A percentile compares a stretch with the other conserved stretches of the same genome.
Conservation (phyloP, 1,139 yeast genomes). For the Nakaseomyces kungkrabaensis region DNA sequence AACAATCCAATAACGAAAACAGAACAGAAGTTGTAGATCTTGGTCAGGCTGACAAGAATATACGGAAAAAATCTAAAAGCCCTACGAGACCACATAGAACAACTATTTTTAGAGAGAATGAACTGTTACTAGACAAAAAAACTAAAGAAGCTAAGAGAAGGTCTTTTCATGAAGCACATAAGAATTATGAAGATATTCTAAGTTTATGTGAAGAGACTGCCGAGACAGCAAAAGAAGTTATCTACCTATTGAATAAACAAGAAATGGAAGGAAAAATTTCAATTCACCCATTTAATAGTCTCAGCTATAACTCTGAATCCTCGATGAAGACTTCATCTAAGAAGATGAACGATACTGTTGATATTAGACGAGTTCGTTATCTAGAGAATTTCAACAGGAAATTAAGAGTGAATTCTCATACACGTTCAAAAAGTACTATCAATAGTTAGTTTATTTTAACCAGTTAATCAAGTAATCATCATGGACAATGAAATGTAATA, state of each 20-base stretch:
- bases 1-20: neutral
- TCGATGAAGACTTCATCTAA: neutral
- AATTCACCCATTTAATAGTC: neutral
- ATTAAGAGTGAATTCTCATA: constrained; percentile 1
- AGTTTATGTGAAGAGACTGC: constrained; percentile 26
- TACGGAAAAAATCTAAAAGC: neutral
- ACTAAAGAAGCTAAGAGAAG: neutral
- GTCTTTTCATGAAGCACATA: constrained; percentile 5
- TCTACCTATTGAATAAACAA: constrained; percentile 13
- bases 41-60: neutral
- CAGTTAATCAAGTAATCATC: too few relatives aligned
- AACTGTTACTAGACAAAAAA: neutral
- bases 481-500: too few relatives aligned
- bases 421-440: neutral
- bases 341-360: neutral
- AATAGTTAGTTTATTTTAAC: neutral
- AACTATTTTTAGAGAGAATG: neutral
- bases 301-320: neutral
- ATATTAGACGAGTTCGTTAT: neutral
- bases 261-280: neutral
- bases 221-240: constrained; percentile 19
- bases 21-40: neutral
- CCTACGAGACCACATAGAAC: neutral
- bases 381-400: neutral
- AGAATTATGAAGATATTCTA: constrained; percentile 14